Percentiles rank a stretch among this genome's conserved stretches.
phyloP scores from a whole-genome alignment of 176 grass and related monocot genomes.

The Poa annua region DNA sequence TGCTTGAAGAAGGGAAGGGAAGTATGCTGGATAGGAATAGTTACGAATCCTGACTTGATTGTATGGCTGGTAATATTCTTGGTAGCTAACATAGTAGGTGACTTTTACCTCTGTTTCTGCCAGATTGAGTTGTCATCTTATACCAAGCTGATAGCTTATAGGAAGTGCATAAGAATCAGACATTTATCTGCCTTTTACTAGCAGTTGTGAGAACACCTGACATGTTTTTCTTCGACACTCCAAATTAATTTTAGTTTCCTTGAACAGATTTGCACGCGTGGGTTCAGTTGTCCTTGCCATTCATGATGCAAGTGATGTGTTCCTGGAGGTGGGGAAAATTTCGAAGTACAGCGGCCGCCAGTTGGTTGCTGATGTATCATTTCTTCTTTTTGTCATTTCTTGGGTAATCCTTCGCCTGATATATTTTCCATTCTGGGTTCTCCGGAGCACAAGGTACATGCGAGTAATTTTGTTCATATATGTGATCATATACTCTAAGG shows the following conservation, averaged over 20 bases:
- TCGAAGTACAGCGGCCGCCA: constrained; percentile 64
- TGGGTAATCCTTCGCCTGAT: constrained; percentile 74
- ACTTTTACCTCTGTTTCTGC: constrained; percentile 2
- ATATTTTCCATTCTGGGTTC: constrained; percentile 83
- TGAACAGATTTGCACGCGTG: constrained; percentile 78
- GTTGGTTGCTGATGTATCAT: constrained; percentile 59
- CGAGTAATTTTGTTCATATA: constrained; percentile 17
- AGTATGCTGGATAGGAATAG: constrained; percentile 4
- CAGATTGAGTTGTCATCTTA: not conserved
- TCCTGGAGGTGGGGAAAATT: constrained; percentile 81
- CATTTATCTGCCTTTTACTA: not conserved
- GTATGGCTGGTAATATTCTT: not conserved
- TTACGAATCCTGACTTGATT: not conserved
- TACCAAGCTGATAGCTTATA: not conserved
- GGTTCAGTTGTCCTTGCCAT: constrained; percentile 81
- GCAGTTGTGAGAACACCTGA: constrained; percentile 21
- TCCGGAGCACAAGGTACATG: constrained; percentile 86
- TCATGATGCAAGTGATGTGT: constrained; percentile 86
- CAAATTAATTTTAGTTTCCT: constrained; percentile 45
- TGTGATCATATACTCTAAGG: constrained; percentile 9
- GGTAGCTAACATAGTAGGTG: not conserved
- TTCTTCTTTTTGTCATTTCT: constrained; percentile 68
- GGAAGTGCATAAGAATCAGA: not conserved
- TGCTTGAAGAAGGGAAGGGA: not conserved
- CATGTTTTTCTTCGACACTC: constrained; percentile 30